Evolutionary conservation across 1,284 basidiomycete species (phyloP).

Genomic region (Boletus semigastroideus): DNA sequence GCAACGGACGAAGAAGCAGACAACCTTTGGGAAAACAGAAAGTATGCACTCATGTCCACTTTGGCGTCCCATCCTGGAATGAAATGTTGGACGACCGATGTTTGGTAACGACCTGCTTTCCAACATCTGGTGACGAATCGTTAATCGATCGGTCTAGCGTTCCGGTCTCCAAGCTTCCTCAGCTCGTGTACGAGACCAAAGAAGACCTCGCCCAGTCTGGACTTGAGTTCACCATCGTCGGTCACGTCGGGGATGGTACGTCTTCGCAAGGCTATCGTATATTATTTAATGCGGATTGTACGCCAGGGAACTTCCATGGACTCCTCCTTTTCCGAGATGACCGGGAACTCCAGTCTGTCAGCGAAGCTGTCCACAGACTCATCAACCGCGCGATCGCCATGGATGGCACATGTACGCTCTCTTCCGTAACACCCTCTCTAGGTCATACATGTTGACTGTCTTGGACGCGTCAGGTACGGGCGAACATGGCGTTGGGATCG

Average conservation of each 20-base stretch:
- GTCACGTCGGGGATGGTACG: slow-evolving; percentile 86
- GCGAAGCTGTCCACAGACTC: slow-evolving; percentile 64
- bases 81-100: slow-evolving; percentile 85
- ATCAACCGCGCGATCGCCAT: slow-evolving; percentile 64
- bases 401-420: slow-evolving; percentile 68
- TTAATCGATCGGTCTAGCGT: slow-evolving; percentile 50
- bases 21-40: slow-evolving; percentile 85
- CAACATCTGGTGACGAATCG: slow-evolving; percentile 5
- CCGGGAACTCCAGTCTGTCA: slow-evolving; percentile 55
- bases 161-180: slow-evolving; percentile 70
- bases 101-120: slow-evolving; percentile 53
- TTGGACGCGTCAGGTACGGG: slow-evolving; percentile 47
- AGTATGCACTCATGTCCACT: slow-evolving; percentile 80
- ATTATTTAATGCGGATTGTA: slow-evolving; percentile 12
- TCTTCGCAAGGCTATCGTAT: slow-evolving; percentile 22
- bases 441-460: slow-evolving; percentile 6
- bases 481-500: slow-evolving; percentile 75
- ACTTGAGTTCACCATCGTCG: slow-evolving; percentile 72
- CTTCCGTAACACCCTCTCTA: not conserved
- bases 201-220: slow-evolving; percentile 65
- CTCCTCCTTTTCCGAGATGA: slow-evolving; percentile 65
- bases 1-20: slow-evolving; percentile 75
- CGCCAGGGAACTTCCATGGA: slow-evolving; percentile 63
- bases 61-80: slow-evolving; percentile 63
- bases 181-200: slow-evolving; percentile 73